Evolutionary conservation across 2,329 filamentous ascomycete species (phyloP).

Genomic region (Talaromyces sp.): DNA sequence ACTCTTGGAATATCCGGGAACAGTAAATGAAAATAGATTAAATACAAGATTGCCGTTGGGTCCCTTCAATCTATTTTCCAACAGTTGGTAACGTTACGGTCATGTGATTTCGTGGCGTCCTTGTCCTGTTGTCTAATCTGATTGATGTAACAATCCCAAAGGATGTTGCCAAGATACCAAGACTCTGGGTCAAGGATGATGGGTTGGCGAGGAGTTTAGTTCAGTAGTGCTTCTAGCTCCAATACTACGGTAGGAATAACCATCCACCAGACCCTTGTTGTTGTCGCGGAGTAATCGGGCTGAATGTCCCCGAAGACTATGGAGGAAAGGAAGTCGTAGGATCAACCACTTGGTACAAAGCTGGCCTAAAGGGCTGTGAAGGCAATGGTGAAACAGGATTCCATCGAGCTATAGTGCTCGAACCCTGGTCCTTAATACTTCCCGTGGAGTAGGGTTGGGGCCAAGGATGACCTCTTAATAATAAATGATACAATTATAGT

Average conservation of each 20-base stretch:
- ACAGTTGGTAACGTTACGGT: slow-evolving; percentile 3
- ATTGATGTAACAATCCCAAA: neutral
- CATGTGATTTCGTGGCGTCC: slow-evolving; percentile 2
- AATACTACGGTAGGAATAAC: neutral
- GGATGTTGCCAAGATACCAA: neutral
- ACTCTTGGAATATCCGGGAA: neutral
- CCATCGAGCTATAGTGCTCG: neutral
- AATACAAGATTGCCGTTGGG: neutral
- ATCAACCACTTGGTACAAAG: neutral
- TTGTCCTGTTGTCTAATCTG: neutral
- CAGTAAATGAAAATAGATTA: neutral
- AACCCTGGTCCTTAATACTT: neutral
- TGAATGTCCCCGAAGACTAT: neutral
- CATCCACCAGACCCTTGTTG: neutral
- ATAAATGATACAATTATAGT: neutral
- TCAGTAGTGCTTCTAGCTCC: neutral
- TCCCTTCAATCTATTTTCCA: neutral
- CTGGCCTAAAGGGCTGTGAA: neutral
- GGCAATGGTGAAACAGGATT: neutral
- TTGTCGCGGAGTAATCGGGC: neutral
- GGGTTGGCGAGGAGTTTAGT: neutral
- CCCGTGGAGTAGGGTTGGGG: neutral
- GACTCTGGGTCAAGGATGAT: neutral
- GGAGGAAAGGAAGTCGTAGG: neutral
- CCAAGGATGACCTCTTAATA: neutral